Base-by-base conservation (phyloP, 2,329 filamentous ascomycete genomes). In the Fusarium sp. region DNA sequence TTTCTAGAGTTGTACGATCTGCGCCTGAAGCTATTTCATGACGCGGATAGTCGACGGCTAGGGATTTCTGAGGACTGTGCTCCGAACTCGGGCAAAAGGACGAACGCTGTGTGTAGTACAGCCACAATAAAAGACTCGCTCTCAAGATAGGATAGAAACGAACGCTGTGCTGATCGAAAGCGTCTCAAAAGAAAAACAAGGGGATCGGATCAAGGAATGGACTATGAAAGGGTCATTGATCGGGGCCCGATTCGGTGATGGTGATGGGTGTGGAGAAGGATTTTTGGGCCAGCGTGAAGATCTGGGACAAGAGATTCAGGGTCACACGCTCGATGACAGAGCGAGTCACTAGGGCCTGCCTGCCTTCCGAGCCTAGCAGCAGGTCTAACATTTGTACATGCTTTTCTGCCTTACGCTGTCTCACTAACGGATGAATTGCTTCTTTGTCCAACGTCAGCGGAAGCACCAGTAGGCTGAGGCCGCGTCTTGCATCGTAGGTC, bases 171-270 rank as follows among this genome's bases (percentile, higher is more conserved):
- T 22, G 7, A 1, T 24, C 8, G 35, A 48, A 2, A 16, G 20
- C n/a, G 20, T 31, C 43, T 16, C 11, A 39, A 29, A 54, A 54
- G 45, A 54, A 24, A 35, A 54, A 24, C 43, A 24, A 29, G 22
- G 22, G 31, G 22, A 29, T 27, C 11, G 37, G 31, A 65, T 39
- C 14, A 22, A 56, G 48, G 27, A 60, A 43, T 63, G n/a, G 52
- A 24, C n/a, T 33, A 63, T 73, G 69, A 56, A 73, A 65, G 65
- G 33, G 63, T 73, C 62, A 73, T 75, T 65, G 72, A 75, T 70
- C 35, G 57, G 62, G 52, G 43, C 20, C 52, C 45, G 63, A 62
- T 59, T 61, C 71, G 68, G 56, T 54, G 61, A 22, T 70, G 57
- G 43, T 20, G 31, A 59, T 54, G 58, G 43, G 39, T 50, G 72